Percentiles rank a stretch among this genome's conserved stretches.
Evolutionary conservation across 805 yeast genomes (phyloP).

Genomic region (Myxozyma neglecta): DNA sequence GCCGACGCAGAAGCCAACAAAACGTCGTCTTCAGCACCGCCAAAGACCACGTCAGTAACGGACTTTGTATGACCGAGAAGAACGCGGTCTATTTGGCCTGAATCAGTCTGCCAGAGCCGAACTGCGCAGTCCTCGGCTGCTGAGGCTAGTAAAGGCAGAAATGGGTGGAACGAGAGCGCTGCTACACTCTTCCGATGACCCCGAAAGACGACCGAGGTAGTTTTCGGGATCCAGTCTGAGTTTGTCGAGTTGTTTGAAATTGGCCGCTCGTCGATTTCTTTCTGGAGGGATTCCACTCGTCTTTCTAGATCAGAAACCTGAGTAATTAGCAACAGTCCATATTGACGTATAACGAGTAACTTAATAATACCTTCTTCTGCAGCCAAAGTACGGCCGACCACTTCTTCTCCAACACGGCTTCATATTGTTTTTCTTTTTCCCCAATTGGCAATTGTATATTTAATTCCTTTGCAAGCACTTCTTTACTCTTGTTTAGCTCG

Average conservation of each 20-base stretch:
- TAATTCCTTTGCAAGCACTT: constrained; percentile 12
- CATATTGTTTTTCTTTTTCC: constrained; percentile 23
- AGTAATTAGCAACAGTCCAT: neutral
- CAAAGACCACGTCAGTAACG: constrained; percentile 59
- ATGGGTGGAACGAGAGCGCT: constrained; percentile 70
- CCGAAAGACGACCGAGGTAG: constrained; percentile 45
- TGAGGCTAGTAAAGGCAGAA: constrained; percentile 60
- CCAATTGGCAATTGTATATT: neutral
- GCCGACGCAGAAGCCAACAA: constrained; percentile 51
- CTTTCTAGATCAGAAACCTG: constrained; percentile 49
- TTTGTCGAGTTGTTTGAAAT: too few species aligned
- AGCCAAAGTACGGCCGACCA: constrained; percentile 84
- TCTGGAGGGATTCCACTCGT: too few species aligned
- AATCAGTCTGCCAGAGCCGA: constrained; percentile 70
- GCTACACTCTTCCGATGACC: constrained; percentile 64
- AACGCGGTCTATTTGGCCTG: constrained; percentile 59
- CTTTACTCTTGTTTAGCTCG: constrained; percentile 6
- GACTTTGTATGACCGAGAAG: constrained; percentile 75
- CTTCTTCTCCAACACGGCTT: constrained; percentile 61
- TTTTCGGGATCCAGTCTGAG: constrained; percentile 63
- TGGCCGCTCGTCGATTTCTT: too few species aligned
- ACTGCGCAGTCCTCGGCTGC: constrained; percentile 74
- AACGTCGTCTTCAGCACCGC: constrained; percentile 40
- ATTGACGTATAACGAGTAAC: too few species aligned
- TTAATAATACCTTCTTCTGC: constrained; percentile 55